These are phyloP conservation scores for Nicotiana attenuata DNA, from an alignment of 257 asterid species.

Conservation along the genomic window DNA sequence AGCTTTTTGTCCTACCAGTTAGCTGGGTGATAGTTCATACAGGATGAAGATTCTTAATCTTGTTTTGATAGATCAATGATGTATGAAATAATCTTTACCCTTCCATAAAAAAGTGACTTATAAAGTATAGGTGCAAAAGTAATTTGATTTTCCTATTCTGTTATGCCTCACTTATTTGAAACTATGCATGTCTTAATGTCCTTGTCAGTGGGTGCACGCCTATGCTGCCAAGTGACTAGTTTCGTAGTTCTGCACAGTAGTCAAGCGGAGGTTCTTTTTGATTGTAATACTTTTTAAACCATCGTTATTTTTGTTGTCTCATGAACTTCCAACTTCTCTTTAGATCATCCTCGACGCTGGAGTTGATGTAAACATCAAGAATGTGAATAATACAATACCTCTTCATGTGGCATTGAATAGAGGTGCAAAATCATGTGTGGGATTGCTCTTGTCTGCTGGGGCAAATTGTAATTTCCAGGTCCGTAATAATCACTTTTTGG, in stretches of 20 bases:
- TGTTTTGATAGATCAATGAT: not conserved
- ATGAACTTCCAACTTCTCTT: slow-evolving; percentile 14
- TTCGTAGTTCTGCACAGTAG: not conserved
- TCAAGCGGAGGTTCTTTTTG: not conserved
- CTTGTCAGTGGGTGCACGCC: not conserved
- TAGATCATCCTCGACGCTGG: slow-evolving; percentile 94
- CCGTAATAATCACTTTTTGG: slow-evolving; percentile 3
- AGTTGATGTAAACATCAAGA: slow-evolving; percentile 91
- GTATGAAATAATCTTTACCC: not conserved
- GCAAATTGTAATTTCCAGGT: slow-evolving; percentile 95
- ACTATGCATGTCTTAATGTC: slow-evolving; percentile 9
- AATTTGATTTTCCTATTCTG: not conserved
- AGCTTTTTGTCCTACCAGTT: not conserved
- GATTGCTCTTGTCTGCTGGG: slow-evolving; percentile 87
- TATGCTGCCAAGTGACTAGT: not conserved
- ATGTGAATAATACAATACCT: slow-evolving; percentile 77
- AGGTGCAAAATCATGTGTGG: slow-evolving; percentile 97
- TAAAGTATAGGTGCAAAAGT: not conserved
- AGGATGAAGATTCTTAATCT: not conserved
- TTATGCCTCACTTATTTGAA: not conserved
- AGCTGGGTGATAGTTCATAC: not conserved
- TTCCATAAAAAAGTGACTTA: not conserved
- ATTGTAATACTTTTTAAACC: slow-evolving; percentile 4
- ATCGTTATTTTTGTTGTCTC: not conserved
- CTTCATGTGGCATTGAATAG: slow-evolving; percentile 98